Base-by-base conservation (phyloP, 208 protist genomes). In the Leishmania aethiopica region DNA sequence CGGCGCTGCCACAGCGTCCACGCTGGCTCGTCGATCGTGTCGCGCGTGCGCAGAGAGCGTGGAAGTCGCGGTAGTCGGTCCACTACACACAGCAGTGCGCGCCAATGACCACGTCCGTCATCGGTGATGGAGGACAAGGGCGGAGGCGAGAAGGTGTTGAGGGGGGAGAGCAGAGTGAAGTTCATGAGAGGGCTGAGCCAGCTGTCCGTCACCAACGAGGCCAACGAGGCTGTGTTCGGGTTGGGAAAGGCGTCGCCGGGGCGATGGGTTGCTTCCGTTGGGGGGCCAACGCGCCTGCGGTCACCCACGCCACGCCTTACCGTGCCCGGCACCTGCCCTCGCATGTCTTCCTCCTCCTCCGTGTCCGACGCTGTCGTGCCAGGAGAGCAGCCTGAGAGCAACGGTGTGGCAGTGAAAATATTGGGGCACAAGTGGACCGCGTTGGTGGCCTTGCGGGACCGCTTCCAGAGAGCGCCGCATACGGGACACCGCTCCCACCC, bases 111-210 rank as follows among this genome's bases (percentile, higher is more conserved):
- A 47, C 83, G 79, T 25, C 86, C 88, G 81, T 88, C 88, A 32
- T 88, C 82, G 17, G 32, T 78, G 78, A 86, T 85, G 66, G 85
- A 82, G 32, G 83, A 62, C 62, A 83, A 84, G 42, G 85, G 47
- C 15, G 88, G 88, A 4, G 86, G 81, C 53, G 76, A 76, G 77
- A 94, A 94, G 62, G 72, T 84, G 45, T 83, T 84, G 75, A 89
- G 89, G 11, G 86, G 91, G 19, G 83, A 88, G 77, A 88, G 83
- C 75, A 92, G 72, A 17, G 86, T 81, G 59, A 93, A 88, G 74
- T 87, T 94, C 77, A 96, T 78, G 37, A 96, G 82, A 22, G 91
- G 85, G 74, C 86, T 93, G n/a, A 96, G 72, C 90, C 91, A 96
- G 84, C 85, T 92, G 82, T 92, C 92, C 19, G 89, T 94, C 59